Percentiles rank a stretch among this genome's conserved stretches.
Evolutionary conservation across 768 basidiomycete genomes (phyloP).

Genomic region (Calvatia gigantea): DNA sequence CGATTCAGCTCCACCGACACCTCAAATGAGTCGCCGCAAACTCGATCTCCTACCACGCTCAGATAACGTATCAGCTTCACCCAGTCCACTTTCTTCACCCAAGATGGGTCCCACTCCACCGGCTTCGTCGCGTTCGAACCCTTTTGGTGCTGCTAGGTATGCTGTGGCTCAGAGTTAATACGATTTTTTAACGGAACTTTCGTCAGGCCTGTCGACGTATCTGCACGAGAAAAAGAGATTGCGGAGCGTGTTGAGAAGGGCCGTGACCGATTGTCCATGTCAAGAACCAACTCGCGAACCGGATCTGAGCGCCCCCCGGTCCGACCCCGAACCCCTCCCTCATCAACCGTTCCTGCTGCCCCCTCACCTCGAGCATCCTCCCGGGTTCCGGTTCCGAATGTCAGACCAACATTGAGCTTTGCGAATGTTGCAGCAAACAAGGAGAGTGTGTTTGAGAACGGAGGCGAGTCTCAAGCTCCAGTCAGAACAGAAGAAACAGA

Average conservation of each 20-base stretch:
- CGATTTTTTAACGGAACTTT: neutral
- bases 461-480: slow-evolving; percentile 17
- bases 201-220: slow-evolving; percentile 78
- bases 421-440: slow-evolving; percentile 69
- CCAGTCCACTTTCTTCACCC: slow-evolving; percentile 78
- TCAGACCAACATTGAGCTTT: slow-evolving; percentile 78
- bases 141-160: slow-evolving; percentile 86
- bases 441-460: slow-evolving; percentile 23
- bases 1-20: slow-evolving; percentile 77
- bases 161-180: slow-evolving; percentile 23
- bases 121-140: slow-evolving; percentile 52
- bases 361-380: slow-evolving; percentile 25
- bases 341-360: slow-evolving; percentile 25
- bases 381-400: slow-evolving; percentile 40
- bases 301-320: slow-evolving; percentile 43
- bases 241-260: slow-evolving; percentile 69
- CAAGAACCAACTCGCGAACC: slow-evolving; percentile 47
- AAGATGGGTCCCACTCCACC: slow-evolving; percentile 53
- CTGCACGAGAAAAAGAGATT: slow-evolving; percentile 72
- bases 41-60: slow-evolving; percentile 85
- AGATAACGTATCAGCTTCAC: slow-evolving; percentile 56
- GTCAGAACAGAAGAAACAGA: slow-evolving; percentile 18
- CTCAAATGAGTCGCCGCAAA: slow-evolving; percentile 74
- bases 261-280: slow-evolving; percentile 51
- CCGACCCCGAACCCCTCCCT: slow-evolving; percentile 30